Evolutionary conservation across 2,329 filamentous ascomycete species (phyloP).

Genomic region (Aspergillus fijiensis): DNA sequence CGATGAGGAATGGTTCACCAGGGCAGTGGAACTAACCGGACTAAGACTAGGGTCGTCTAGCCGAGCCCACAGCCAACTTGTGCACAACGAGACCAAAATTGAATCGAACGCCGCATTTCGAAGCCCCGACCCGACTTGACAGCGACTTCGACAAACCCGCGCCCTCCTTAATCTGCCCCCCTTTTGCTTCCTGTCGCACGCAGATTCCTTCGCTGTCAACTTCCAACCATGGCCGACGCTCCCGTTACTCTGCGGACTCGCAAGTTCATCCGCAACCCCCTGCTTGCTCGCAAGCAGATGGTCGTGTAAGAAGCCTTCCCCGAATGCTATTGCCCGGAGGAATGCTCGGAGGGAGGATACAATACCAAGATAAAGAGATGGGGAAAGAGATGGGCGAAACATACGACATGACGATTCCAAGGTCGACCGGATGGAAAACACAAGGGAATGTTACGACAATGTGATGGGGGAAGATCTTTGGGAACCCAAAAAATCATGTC

Average conservation of each 20-base stretch:
- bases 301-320: slow-evolving; percentile 84
- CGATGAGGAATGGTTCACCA: not conserved
- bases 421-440: not conserved
- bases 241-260: slow-evolving; percentile 88
- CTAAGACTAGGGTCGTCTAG: slow-evolving; percentile 38
- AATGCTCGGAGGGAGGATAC: not conserved
- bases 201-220: slow-evolving; percentile 35
- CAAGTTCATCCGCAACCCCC: slow-evolving; percentile 99
- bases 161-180: slow-evolving; percentile 26
- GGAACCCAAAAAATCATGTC: not conserved
- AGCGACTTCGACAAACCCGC: slow-evolving; percentile 27
- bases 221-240: slow-evolving; percentile 80
- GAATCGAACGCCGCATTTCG: slow-evolving; percentile 30
- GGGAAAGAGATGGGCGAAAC: not conserved
- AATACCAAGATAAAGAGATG: not conserved
- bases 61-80: slow-evolving; percentile 40
- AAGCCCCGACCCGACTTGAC: slow-evolving; percentile 33
- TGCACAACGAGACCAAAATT: slow-evolving; percentile 28
- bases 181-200: slow-evolving; percentile 27
- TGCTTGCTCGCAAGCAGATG: slow-evolving; percentile 99
- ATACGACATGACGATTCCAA: not conserved
- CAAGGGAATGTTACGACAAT: not conserved
- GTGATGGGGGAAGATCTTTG: not conserved
- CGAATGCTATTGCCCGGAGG: slow-evolving; percentile 14
- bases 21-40: slow-evolving; percentile 9